These are phyloP conservation scores for Microcyclospora pomicola DNA, from an alignment of 2,329 filamentous ascomycete species.

Conservation along the genomic window DNA sequence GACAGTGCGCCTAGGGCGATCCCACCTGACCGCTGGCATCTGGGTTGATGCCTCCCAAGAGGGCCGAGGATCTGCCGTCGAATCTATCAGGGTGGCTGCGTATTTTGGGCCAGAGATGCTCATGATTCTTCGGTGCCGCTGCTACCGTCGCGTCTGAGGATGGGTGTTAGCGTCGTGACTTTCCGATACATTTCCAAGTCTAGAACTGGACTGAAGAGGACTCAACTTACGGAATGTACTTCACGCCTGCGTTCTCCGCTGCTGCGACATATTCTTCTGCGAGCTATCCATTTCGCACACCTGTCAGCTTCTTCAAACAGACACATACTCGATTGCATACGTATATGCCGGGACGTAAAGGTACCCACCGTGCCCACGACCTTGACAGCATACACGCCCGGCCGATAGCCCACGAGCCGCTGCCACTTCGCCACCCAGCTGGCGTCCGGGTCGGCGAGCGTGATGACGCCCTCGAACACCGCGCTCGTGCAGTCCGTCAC, in stretches of 20 bases:
- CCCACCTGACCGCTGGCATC: too few species aligned
- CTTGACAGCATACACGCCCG: conserved; percentile 87
- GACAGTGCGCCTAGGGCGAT: too few species aligned
- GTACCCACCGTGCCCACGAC: conserved; percentile 60
- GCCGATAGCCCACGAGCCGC: conserved; percentile 73
- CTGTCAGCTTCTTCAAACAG: conserved; percentile 4
- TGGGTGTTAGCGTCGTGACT: conserved; percentile 1
- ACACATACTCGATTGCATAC: not conserved
- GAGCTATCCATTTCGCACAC: conserved; percentile 24
- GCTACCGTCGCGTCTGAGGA: conserved; percentile 11
- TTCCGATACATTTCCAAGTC: not conserved
- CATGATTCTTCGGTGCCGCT: conserved; percentile 6
- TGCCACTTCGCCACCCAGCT: conserved; percentile 98
- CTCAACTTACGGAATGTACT: conserved; percentile 43
- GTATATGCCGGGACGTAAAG: not conserved
- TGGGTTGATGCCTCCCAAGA: too few species aligned
- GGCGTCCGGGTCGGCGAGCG: conserved; percentile 63
- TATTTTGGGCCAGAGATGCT: too few species aligned
- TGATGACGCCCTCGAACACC: conserved; percentile 87
- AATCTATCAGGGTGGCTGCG: too few species aligned
- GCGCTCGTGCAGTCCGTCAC: conserved; percentile 90
- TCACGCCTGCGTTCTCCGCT: conserved; percentile 45
- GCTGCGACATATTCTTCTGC: conserved; percentile 43
- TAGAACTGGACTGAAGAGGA: not conserved
- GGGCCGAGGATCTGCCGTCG: too few species aligned